These are phyloP conservation scores for Laetiporus sulphureus DNA, from an alignment of 1,284 basidiomycete species.

Conservation along the genomic window DNA sequence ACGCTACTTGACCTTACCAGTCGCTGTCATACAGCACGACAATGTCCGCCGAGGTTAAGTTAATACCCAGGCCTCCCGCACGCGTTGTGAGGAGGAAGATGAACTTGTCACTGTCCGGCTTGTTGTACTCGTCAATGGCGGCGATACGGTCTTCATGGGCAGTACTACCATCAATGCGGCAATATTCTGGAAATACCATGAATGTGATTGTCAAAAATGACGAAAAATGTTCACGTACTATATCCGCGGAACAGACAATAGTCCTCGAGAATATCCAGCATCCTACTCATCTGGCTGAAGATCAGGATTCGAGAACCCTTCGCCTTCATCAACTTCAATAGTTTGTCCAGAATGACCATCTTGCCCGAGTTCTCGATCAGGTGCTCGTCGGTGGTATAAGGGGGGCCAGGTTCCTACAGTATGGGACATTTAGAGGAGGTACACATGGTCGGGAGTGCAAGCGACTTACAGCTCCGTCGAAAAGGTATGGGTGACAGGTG, in stretches of 20 bases:
- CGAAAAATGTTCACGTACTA: slow-evolving; percentile 45
- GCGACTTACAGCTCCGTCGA: slow-evolving; percentile 70
- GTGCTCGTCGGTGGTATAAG: slow-evolving; percentile 98
- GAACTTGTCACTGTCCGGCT: slow-evolving; percentile 91
- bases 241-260: slow-evolving; percentile 92
- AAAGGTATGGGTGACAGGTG: slow-evolving; percentile 80
- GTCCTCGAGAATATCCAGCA: slow-evolving; percentile 92
- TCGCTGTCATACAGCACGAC: slow-evolving; percentile 98
- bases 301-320: slow-evolving; percentile 95
- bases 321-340: slow-evolving; percentile 82
- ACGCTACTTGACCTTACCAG: slow-evolving; percentile 48
- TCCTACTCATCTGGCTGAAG: slow-evolving; percentile 97
- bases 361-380: slow-evolving; percentile 93
- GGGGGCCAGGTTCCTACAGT: slow-evolving; percentile 88
- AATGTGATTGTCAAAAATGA: neutral
- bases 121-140: slow-evolving; percentile 98
- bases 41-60: slow-evolving; percentile 91
- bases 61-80: slow-evolving; percentile 98
- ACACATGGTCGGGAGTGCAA: neutral
- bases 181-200: slow-evolving; percentile 64
- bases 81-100: slow-evolving; percentile 96
- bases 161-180: slow-evolving; percentile 93
- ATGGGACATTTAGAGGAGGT: neutral
- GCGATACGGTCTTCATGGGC: slow-evolving; percentile 94
- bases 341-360: slow-evolving; percentile 96